Evolutionary conservation across 2,329 filamentous ascomycete genomes (phyloP).

Genomic region (Diplodia mutila): DNA sequence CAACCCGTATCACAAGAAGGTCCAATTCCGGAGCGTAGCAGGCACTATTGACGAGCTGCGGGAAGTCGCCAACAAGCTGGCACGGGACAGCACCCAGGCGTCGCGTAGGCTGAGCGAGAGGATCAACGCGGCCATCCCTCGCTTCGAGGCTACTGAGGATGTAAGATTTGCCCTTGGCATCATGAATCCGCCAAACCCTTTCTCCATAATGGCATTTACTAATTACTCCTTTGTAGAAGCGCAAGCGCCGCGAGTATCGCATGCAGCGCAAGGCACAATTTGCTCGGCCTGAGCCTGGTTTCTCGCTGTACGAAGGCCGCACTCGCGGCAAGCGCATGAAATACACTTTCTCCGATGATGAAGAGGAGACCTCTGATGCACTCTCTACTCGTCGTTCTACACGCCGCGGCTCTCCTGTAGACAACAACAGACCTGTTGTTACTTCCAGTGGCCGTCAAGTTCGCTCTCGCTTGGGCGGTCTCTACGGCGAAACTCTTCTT

Average conservation of each 20-base stretch:
- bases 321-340: constrained; percentile 95
- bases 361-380: constrained; percentile 66
- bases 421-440: constrained; percentile 65
- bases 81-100: constrained; percentile 77
- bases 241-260: constrained; percentile 89
- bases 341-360: constrained; percentile 93
- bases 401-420: constrained; percentile 74
- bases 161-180: constrained; percentile 51
- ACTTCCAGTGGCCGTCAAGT: constrained; percentile 91
- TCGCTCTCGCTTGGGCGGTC: constrained; percentile 64
- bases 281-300: constrained; percentile 81
- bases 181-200: background rate
- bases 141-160: constrained; percentile 92
- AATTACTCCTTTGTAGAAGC: constrained; percentile 65
- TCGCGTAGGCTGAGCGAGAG: constrained; percentile 77
- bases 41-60: constrained; percentile 86
- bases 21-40: constrained; percentile 92
- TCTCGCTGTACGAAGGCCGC: constrained; percentile 92
- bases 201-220: background rate
- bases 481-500: constrained; percentile 66
- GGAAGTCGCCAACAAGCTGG: constrained; percentile 73
- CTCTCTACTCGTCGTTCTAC: constrained; percentile 67
- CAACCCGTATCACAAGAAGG: constrained; percentile 74
- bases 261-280: constrained; percentile 85
- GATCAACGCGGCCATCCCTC: constrained; percentile 78